These are phyloP conservation scores for Vicia faba DNA, from an alignment of 306 rosid species.

Conservation along the genomic window DNA sequence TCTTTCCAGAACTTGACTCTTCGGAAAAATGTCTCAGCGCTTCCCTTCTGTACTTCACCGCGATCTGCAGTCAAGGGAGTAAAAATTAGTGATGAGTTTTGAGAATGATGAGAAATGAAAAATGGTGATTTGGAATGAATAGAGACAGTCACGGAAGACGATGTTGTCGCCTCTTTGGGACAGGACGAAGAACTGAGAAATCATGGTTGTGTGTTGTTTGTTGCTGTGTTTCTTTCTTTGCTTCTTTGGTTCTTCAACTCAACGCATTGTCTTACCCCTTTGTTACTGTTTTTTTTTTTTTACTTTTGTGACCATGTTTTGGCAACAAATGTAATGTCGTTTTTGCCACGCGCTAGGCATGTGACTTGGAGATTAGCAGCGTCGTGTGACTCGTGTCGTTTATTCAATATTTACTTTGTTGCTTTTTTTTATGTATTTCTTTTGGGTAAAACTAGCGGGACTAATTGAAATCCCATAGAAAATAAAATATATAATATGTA, in stretches of 20 bases:
- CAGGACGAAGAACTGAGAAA: conserved; percentile 92
- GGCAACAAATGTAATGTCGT: conserved; percentile 40
- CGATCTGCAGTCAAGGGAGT: conserved; percentile 60
- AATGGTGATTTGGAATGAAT: no score
- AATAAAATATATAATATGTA: no score
- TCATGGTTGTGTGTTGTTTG: conserved; percentile 41
- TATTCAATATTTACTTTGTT: background rate
- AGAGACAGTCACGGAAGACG: conserved; percentile 69
- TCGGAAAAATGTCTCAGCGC: conserved; percentile 84
- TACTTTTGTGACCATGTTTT: conserved; percentile 13
- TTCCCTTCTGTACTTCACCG: conserved; percentile 79
- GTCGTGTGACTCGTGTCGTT: background rate
- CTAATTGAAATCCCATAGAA: no score
- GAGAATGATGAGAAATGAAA: no score
- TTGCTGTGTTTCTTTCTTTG: background rate
- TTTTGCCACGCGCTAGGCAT: conserved; percentile 27
- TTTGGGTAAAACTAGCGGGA: no score
- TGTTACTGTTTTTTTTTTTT: conserved; percentile 6
- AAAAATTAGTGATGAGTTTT: no score
- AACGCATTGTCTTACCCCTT: conserved; percentile 18
- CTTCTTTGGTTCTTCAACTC: conserved; percentile 11
- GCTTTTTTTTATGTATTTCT: no score
- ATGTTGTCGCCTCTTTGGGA: conserved; percentile 92
- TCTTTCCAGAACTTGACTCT: conserved; percentile 93
- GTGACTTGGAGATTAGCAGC: background rate